Evolutionary conservation across 2,329 filamentous ascomycete species (phyloP), one percentile per base, ranked within the genome.

Genomic region (Penicillium sp.): DNA sequence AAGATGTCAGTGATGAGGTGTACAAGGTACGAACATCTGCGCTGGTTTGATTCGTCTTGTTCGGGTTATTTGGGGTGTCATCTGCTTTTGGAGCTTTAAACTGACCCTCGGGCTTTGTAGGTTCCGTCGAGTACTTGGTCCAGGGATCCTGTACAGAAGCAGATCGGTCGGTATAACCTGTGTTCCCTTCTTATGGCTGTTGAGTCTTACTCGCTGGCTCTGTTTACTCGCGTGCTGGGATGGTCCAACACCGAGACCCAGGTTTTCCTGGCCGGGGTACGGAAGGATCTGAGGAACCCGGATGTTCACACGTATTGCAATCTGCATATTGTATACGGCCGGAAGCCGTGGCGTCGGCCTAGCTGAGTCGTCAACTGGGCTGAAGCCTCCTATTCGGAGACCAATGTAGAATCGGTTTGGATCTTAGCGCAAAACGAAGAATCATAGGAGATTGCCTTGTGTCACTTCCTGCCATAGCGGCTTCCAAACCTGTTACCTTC

Each of bases 41-140:
- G n/a, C 27, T 28, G 22, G 18, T 38, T 20, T 46, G 33, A 16
- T 42, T 20, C 4, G 18, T 20, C n/a, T 18, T 40, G 8, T 30
- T 28, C 42, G n/a, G 45, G n/a, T 20, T 30, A 28, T 42, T 28
- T 30, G 36, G 1, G 33, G 3, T 39, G 44, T 50, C 46, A 24
- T 20, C 20, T 40, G 13, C 20, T 42, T 30, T 43, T 8, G 33
- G 27, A 28, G 25, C 27, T 24, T 28, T 46, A 46, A 33, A 46
- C 41, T 35, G 10, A 35, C 48, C 4, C 42, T 18, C 1, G 22
- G 8, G 4, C n/a, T 31, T 7, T 2, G 5, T 38, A 79, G 59
- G 66, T 81, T 9, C 79, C 80, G 0, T 71, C 78, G 6, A 77
- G 76, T 14, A 64, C 67, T 0, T 82, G 79, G 80, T 70, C 78